These are phyloP conservation scores for Apostasia ramifera DNA, from an alignment of 106 monocot genomes.

Conservation along the genomic window DNA sequence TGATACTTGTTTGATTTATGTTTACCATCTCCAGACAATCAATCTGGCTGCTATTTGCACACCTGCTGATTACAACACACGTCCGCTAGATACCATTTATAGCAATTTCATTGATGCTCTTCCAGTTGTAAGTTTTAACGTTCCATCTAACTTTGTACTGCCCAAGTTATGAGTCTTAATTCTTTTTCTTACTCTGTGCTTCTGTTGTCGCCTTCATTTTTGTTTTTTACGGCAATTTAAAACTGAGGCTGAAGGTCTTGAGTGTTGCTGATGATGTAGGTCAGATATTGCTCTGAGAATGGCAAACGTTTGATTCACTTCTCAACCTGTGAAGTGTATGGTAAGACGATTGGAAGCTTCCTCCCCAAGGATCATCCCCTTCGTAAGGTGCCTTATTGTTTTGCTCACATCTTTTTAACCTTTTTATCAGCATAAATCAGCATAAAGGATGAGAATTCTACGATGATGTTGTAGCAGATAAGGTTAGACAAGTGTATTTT, in stretches of 20 bases:
- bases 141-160: not conserved
- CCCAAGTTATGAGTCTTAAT: not conserved
- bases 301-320: conserved; percentile 64
- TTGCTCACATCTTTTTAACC: not conserved
- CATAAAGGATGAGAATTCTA: not conserved
- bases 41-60: conserved; percentile 77
- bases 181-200: not conserved
- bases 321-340: conserved; percentile 68
- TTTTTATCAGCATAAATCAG: too few species aligned
- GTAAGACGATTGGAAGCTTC: conserved; percentile 68
- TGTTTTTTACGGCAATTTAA: not conserved
- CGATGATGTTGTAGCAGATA: not conserved
- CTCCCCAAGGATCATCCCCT: conserved; percentile 67
- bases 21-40: conserved; percentile 30
- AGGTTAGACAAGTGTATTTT: too few species aligned
- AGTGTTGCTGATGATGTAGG: conserved; percentile 24
- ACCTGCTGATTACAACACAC: conserved; percentile 72
- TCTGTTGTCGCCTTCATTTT: not conserved
- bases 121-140: conserved; percentile 41
- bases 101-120: conserved; percentile 81
- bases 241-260: not conserved
- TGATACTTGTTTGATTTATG: not conserved
- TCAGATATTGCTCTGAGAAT: conserved; percentile 63
- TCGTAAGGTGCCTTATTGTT: conserved; percentile 31
- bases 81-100: conserved; percentile 70